Evolutionary conservation across 495 filamentous ascomycete species (phyloP), one percentile per base, ranked within the genome.

Genomic region (Trypethelium eluteriae): DNA sequence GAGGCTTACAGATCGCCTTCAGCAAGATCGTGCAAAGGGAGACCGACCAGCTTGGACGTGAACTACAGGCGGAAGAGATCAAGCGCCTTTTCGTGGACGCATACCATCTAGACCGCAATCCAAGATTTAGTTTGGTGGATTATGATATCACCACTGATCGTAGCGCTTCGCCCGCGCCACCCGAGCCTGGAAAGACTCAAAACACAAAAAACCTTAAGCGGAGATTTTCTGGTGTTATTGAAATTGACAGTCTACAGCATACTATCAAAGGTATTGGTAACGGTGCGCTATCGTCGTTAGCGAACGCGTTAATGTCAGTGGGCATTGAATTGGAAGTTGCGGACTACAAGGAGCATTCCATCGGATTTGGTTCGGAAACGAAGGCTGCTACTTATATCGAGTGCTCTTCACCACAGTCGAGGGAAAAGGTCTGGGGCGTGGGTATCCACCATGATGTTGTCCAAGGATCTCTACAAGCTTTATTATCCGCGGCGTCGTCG

Each of bases 271-370:
- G 95, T 64, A 80, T 86, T 2, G 94, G 95, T 14, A 92, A 93
- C 74, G 94, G 94, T 71, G 90, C 93, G 12, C 89, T 97, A 66
- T 96, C 92, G 1, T 89, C 89, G 47, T 78, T 98, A 69, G 90
- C 92, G 14, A 86, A 92, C 69, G 94, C 93, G 10, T 83, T 98
- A 35, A 82, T 84, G 61, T 81, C 82, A 7, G 79, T 98, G n/a
- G 90, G 90, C 39, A 87, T 98, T 53, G 89, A 96, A 71, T 81
- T 98, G 2, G 92, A 98, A 74, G 93, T 98, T 63, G 84, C 84
- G 61, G 91, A 96, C 74, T 98, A 98, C 77, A 97, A 96, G 79
- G 95, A 97, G 75, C 95, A 98, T 78, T 89, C 92, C 36, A 91
- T 98, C 70, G 92, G 91, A 65, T 63, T 50, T 44, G 41, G 62